These are phyloP conservation scores for Xylaria acuta DNA, from an alignment of 495 filamentous ascomycete species.

Conservation along the genomic window DNA sequence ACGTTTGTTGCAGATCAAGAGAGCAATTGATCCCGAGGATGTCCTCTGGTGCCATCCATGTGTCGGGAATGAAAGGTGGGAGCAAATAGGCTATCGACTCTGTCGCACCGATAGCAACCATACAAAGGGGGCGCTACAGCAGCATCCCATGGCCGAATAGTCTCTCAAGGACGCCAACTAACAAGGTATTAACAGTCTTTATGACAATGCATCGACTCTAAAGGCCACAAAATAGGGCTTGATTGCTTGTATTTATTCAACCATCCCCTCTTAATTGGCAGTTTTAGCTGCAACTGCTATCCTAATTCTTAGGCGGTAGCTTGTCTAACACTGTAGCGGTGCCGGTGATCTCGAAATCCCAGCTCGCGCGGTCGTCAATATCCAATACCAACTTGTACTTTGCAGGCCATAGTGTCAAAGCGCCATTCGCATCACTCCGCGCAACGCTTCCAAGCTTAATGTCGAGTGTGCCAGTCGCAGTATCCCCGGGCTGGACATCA, in stretches of 20 bases:
- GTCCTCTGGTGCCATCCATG: slow-evolving; percentile 65
- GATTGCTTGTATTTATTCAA: not conserved
- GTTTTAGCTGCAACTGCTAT: not conserved
- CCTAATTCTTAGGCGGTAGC: slow-evolving; percentile 42
- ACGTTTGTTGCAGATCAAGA: slow-evolving; percentile 54
- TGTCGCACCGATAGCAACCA: slow-evolving; percentile 33
- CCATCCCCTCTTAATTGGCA: not conserved
- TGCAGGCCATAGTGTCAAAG: slow-evolving; percentile 64
- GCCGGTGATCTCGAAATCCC: slow-evolving; percentile 53
- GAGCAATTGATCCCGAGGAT: slow-evolving; percentile 61
- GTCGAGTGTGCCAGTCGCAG: slow-evolving; percentile 50
- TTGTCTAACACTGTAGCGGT: slow-evolving; percentile 47
- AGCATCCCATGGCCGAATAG: not conserved
- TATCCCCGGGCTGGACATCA: slow-evolving; percentile 48
- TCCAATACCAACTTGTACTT: slow-evolving; percentile 64
- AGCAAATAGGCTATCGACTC: slow-evolving; percentile 43
- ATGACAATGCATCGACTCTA: not conserved
- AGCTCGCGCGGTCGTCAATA: slow-evolving; percentile 40
- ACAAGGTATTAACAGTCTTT: not conserved
- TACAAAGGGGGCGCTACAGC: not conserved
- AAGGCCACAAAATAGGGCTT: not conserved
- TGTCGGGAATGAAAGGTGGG: slow-evolving; percentile 68
- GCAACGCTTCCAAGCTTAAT: slow-evolving; percentile 61
- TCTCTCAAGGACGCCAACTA: not conserved
- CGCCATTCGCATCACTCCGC: slow-evolving; percentile 59